These are phyloP conservation scores for Botrytis hyacinthi DNA, from an alignment of 2,329 filamentous ascomycete genomes.

Conservation along the genomic window DNA sequence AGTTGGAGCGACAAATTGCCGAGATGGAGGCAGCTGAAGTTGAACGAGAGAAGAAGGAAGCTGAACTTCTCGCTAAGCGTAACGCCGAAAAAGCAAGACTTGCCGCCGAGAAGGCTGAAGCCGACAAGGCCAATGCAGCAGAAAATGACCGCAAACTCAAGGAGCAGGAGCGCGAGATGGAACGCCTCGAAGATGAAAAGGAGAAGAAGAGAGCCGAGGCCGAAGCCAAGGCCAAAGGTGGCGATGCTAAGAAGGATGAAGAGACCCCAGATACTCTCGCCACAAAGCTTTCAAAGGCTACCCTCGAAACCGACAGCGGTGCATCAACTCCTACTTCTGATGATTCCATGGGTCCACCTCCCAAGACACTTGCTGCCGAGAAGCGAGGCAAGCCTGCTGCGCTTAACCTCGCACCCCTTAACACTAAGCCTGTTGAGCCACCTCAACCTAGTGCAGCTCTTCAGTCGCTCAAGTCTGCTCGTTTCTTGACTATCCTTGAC, in stretches of 20 bases:
- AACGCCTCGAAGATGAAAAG: conserved; percentile 69
- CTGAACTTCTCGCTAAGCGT: conserved; percentile 38
- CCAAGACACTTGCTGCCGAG: conserved; percentile 55
- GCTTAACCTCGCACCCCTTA: conserved; percentile 80
- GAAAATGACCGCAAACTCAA: conserved; percentile 65
- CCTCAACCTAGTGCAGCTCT: conserved; percentile 91
- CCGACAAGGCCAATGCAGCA: conserved; percentile 49
- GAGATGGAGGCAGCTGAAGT: conserved; percentile 51
- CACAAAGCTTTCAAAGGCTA: conserved; percentile 52
- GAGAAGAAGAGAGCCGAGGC: conserved; percentile 57
- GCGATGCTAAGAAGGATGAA: conserved; percentile 34
- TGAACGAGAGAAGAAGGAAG: conserved; percentile 37
- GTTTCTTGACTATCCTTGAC: conserved; percentile 78
- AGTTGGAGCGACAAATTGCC: conserved; percentile 58
- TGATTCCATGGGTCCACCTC: conserved; percentile 47
- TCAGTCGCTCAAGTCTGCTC: conserved; percentile 86
- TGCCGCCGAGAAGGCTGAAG: conserved; percentile 46
- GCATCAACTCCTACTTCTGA: conserved; percentile 44
- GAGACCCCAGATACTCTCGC: conserved; percentile 37
- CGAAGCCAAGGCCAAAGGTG: conserved; percentile 38
- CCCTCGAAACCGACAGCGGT: conserved; percentile 46
- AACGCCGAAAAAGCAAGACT: conserved; percentile 41
- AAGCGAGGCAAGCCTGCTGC: conserved; percentile 79
- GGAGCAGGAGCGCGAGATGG: conserved; percentile 71
- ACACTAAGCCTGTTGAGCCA: conserved; percentile 82